Conservation (phyloP, 2,329 filamentous ascomycete species). For the Paecilomyces formosus region DNA sequence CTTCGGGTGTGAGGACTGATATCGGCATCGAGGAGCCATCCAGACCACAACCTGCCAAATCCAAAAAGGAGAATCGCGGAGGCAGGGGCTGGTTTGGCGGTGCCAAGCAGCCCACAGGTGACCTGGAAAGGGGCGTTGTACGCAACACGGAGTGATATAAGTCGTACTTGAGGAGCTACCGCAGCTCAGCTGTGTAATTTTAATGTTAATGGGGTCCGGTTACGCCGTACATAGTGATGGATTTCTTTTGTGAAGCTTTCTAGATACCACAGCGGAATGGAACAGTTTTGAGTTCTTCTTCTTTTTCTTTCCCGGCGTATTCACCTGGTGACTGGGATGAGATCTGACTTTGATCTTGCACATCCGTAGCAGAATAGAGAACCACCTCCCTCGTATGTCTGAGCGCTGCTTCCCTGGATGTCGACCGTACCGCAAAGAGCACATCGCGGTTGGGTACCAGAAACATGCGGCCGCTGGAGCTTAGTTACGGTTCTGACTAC, state of each 20-base stretch:
- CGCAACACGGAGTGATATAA: background rate
- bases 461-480: constrained; percentile 45
- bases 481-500: constrained; percentile 90
- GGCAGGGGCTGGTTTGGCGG: constrained; percentile 23
- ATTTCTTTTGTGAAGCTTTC: background rate
- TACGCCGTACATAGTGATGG: background rate
- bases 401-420: constrained; percentile 47
- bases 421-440: constrained; percentile 64
- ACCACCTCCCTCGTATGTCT: constrained; percentile 48
- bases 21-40: constrained; percentile 5
- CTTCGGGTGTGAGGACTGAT: constrained; percentile 1
- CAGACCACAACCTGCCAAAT: constrained; percentile 16
- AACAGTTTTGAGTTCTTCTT: background rate
- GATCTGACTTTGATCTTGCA: constrained; percentile 29
- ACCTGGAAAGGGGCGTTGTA: constrained; percentile 13
- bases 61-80: constrained; percentile 15
- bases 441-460: constrained; percentile 41
- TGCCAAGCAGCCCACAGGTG: constrained; percentile 15
- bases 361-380: constrained; percentile 37
- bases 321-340: constrained; percentile 10
- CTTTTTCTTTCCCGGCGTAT: constrained; percentile 1
- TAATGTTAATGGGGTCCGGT: background rate
- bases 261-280: background rate
- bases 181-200: background rate
- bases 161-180: background rate